Base-by-base conservation (phyloP, 1,284 basidiomycete genomes). In the Phellopilus nigrolimitatus region DNA sequence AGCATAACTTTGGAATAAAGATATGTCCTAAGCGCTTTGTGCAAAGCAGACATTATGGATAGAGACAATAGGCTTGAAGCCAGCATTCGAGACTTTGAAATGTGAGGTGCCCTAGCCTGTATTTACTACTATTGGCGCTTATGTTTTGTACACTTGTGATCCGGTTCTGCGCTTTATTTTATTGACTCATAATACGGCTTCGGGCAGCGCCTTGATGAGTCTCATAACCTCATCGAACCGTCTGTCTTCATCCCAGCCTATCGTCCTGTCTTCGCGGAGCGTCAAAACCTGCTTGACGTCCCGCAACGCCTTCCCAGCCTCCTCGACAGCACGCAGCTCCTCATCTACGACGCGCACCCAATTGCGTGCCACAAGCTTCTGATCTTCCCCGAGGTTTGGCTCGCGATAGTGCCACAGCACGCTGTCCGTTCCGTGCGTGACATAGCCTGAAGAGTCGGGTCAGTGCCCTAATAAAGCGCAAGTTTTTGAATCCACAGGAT, bases 341-440 rank as follows among this genome's bases (percentile, higher is more conserved):
- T 66, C 59, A 13, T 69, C 62, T 22, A 88, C 64, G 1, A 64
- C 65, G 31, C 73, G 64, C 7, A 86, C 61, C 79, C 80, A 86
- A 2, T 54, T 62, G 39, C 71, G 69, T 0, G 80, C 79, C 7
- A 76, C 57, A 0, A 62, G 57, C 1, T 67, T 59, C 57, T 85
- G 75, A n/a, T 71, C 63, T 0, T 64, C 56, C 4, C 68, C 58
- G 27, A 82, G 53, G 8, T 52, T 55, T 0, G 71, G 69, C 3
- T 62, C 55, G 19, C 71, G 64, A 24, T 73, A 61, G 59, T 65
- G 76, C 69, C 78, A 80, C 21, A 80, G 41, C 9, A 65, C 51
- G 7, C 73, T 70, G 60, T 90, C 88, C 2, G 76, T 76, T 1
- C 69, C 83, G 60, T 90, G 87, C 0, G 84, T 84, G 4, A 88